A percentile compares a stretch with the other conserved stretches of the same genome.
Evolutionary conservation across 2,329 filamentous ascomycete genomes (phyloP).

Genomic region (Myriosclerotinia scirpicola): DNA sequence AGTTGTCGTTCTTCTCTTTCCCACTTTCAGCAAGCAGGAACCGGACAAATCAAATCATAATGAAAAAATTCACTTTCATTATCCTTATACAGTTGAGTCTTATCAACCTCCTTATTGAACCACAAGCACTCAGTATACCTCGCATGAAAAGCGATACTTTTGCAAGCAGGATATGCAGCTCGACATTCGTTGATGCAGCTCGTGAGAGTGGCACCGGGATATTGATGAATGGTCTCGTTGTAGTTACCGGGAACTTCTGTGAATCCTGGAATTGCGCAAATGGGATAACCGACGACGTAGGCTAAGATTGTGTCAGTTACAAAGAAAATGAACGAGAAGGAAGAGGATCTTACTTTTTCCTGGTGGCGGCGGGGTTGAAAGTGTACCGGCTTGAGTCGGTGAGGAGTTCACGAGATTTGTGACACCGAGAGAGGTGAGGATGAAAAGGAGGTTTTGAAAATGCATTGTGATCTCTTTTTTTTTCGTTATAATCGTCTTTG

Average conservation of each 20-base stretch:
- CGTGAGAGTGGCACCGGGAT: background rate
- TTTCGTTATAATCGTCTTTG: too few species aligned
- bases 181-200: conserved; percentile 21
- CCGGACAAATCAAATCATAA: conserved; percentile 21
- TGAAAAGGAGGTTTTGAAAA: background rate
- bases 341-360: background rate
- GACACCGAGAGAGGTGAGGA: background rate
- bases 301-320: background rate
- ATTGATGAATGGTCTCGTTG: conserved; percentile 13
- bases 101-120: conserved; percentile 2
- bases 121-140: conserved; percentile 19
- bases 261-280: background rate
- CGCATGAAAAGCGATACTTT: conserved; percentile 16
- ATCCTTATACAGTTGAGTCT: conserved; percentile 21
- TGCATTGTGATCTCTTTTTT: background rate
- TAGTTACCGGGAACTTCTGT: conserved; percentile 5
- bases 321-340: too few species aligned
- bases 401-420: conserved; percentile 13
- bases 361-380: conserved; percentile 6
- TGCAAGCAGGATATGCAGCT: conserved; percentile 10
- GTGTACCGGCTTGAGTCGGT: background rate
- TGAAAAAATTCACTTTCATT: conserved; percentile 18
- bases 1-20: too few species aligned
- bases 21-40: background rate
- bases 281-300: conserved; percentile 7